Evolutionary conservation across 1,284 basidiomycete species (phyloP), one percentile per base, ranked within the genome.

Genomic region (Fistulina hepatica): DNA sequence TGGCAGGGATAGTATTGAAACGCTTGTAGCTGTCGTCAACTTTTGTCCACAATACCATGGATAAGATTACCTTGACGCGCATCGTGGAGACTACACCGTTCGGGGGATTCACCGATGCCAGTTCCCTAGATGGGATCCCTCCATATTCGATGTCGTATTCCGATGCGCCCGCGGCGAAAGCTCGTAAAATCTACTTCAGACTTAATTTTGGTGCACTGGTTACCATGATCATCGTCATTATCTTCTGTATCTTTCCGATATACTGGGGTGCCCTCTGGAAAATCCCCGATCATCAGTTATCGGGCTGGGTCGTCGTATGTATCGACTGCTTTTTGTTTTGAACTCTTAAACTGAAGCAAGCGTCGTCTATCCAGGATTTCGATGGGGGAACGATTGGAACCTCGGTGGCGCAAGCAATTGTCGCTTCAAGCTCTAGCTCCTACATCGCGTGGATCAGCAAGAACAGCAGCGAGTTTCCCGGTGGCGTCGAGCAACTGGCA

Each of bases 181-280:
- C n/a, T n/a, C n/a, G n/a, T n/a, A n/a, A n/a, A n/a, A n/a, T n/a
- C n/a, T n/a, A n/a, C n/a, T n/a, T n/a, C n/a, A n/a, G n/a, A n/a
- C n/a, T n/a, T n/a, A n/a, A n/a, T n/a, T n/a, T n/a, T n/a, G n/a
- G n/a, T n/a, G n/a, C n/a, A n/a, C n/a, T n/a, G n/a, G n/a, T 52
- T 20, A 33, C 57, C 9, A 28, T 56, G 39, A 48, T 65, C 21
- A 41, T 53, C 10, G 25, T 67, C 4, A 47, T 54, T 5, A 61
- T 70, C 17, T 67, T 66, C 34, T 43, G 48, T 15, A 49, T 69
- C 5, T 61, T 69, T 35, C 53, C 65, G 5, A 69, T 71, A 20
- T 69, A 64, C 43, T 71, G 67, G 67, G 68, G 67, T 2, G 58
- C 67, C 0, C 45, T 69, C 13, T 69, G 65, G 63, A 60, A 55